Evolutionary conservation across 2,329 filamentous ascomycete species (phyloP), one percentile per base, ranked within the genome.

Genomic region (Neodidymelliopsis sp.): DNA sequence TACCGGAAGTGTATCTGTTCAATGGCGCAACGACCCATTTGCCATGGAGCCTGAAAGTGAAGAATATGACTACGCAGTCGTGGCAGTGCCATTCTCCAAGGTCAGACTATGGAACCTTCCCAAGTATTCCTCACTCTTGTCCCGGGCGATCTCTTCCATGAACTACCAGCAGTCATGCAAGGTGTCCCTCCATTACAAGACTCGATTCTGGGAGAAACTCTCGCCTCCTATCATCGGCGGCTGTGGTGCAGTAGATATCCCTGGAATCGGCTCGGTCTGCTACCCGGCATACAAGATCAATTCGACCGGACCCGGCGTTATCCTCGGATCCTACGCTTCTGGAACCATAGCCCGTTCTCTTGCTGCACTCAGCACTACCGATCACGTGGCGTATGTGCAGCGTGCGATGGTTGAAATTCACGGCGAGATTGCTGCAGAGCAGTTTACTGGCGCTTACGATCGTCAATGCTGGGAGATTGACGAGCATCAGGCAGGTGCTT

Each of bases 261-360:
- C 83, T 0, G 82, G 83, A 19, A 78, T 88, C 44, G 82, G 84
- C 18, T 78, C 71, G 34, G 77, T 87, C 53, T 88, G 85, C 76
- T 89, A 88, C 68, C 86, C 86, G 0, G 80, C 81, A 5, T 88
- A 88, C 74, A 77, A 83, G 54, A 75, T 89, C 66, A 89, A 88
- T 73, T 78, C 79, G 29, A 83, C 81, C 0, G 81, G 84, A 0
- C 84, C 83, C 0, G 85, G 84, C 6, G 79, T 84, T 0, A 78
- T 89, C 31, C 77, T 89, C 1, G 86, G 76, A 1, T 82, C 78
- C 16, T 89, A 89, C 72, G 62, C 75, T 23, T 77, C 75, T 1
- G 80, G 76, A 15, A 74, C 75, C 11, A 66, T 71, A 1, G 78
- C 77, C 0, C 69, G 73, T 15, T 75, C 76, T 2, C 75, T 81